phyloP scores from a whole-genome alignment of 495 filamentous ascomycete species.

The Polyplosphaeria fusca region DNA sequence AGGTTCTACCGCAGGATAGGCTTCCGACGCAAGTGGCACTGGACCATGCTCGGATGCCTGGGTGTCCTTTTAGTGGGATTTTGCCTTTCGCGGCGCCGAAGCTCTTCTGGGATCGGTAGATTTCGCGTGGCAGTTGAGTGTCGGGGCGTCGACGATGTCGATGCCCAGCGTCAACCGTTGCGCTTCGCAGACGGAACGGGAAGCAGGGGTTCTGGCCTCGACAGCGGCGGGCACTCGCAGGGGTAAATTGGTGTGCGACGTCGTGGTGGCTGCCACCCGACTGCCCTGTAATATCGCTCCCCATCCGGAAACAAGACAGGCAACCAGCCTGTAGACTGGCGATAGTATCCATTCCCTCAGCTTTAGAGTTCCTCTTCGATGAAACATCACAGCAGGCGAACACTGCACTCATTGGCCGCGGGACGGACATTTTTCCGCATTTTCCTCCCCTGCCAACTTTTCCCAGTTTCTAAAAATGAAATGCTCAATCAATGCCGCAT shows the following conservation, averaged over 20 bases:
- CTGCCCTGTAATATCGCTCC: slow-evolving; percentile 17
- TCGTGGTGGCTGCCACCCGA: slow-evolving; percentile 17
- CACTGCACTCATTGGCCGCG: slow-evolving; percentile 8
- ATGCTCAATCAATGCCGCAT: slow-evolving; percentile 23
- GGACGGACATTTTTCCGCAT: slow-evolving; percentile 15
- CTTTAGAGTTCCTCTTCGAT: neutral
- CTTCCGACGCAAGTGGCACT: neutral
- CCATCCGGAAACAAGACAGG: neutral
- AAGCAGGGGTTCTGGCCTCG: slow-evolving; percentile 30
- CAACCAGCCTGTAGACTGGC: neutral
- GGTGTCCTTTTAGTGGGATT: neutral
- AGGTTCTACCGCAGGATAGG: neutral
- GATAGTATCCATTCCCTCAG: neutral
- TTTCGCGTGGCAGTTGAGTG: no score
- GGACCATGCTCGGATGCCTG: neutral
- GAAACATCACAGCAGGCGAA: neutral
- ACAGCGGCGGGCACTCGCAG: slow-evolving; percentile 29
- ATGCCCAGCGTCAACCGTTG: slow-evolving; percentile 14
- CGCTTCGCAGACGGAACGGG: slow-evolving; percentile 28
- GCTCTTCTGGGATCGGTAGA: no score
- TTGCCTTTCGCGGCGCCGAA: no score
- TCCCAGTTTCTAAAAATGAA: slow-evolving; percentile 18
- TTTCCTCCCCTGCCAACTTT: slow-evolving; percentile 16
- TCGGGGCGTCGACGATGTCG: no score
- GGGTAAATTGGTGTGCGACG: slow-evolving; percentile 20